Percentiles rank a stretch among this genome's conserved stretches.
phyloP scores from a whole-genome alignment of 768 basidiomycete genomes.

The Boletellus ananiceps region DNA sequence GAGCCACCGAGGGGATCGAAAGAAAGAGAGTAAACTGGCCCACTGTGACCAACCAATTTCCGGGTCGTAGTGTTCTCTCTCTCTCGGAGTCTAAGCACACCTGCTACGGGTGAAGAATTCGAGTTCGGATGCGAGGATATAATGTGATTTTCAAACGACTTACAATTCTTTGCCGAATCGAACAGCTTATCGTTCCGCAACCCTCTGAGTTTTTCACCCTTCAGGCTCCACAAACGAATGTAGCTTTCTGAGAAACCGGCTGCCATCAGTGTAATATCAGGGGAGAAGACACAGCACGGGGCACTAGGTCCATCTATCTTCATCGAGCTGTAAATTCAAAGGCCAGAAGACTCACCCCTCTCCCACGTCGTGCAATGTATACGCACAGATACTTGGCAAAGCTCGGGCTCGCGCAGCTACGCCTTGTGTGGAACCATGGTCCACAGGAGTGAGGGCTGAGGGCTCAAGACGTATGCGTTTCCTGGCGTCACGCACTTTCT shows the following conservation, averaged over 20 bases:
- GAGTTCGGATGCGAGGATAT: conserved; percentile 2
- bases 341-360: conserved; percentile 65
- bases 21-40: conserved; percentile 89
- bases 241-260: conserved; percentile 95
- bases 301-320: conserved; percentile 43
- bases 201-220: conserved; percentile 82
- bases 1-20: conserved; percentile 93
- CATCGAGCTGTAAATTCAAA: conserved; percentile 3
- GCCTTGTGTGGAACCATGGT: conserved; percentile 56
- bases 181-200: conserved; percentile 70
- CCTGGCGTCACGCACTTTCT: conserved; percentile 80
- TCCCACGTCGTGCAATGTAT: conserved; percentile 91
- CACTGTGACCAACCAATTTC: conserved; percentile 96
- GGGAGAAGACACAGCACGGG: conserved; percentile 84
- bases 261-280: conserved; percentile 88
- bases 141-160: conserved; percentile 24
- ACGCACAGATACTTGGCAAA: conserved; percentile 90
- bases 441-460: conserved; percentile 51
- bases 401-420: conserved; percentile 52
- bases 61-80: conserved; percentile 77
- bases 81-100: conserved; percentile 60
- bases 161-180: conserved; percentile 66
- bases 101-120: conserved; percentile 36
- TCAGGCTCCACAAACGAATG: conserved; percentile 90
- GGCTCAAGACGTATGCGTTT: conserved; percentile 92